Percentiles rank a stretch among this genome's conserved stretches.
Evolutionary conservation across 306 rosid genomes (phyloP).

Genomic region (Corylus avellana): DNA sequence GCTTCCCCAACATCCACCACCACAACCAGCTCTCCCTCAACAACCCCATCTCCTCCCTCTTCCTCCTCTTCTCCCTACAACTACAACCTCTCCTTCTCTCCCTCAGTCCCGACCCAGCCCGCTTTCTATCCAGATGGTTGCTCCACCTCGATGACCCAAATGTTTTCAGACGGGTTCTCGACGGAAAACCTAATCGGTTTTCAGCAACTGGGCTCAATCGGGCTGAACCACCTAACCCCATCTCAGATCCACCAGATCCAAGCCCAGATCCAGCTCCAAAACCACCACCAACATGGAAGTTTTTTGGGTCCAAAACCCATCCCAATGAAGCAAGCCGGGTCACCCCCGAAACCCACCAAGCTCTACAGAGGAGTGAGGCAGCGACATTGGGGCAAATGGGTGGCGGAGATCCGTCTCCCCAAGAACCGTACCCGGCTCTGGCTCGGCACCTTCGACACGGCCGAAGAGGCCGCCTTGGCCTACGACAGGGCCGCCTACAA

Average conservation of each 20-base stretch:
- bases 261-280: conserved; percentile 54
- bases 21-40: conserved; percentile 10
- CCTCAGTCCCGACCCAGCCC: conserved; percentile 37
- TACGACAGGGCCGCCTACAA: conserved; percentile 93
- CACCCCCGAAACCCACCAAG: conserved; percentile 67
- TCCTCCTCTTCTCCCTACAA: conserved; percentile 22
- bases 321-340: conserved; percentile 69
- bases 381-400: conserved; percentile 99
- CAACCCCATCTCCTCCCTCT: conserved; percentile 20
- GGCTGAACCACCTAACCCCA: conserved; percentile 63
- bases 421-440: conserved; percentile 92
- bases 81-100: conserved; percentile 20
- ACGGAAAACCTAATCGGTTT: conserved; percentile 40
- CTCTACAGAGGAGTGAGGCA: conserved; percentile 95
- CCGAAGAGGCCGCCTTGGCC: conserved; percentile 97
- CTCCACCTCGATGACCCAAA: conserved; percentile 44
- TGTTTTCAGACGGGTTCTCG: conserved; percentile 48
- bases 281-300: conserved; percentile 31
- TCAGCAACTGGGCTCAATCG: conserved; percentile 45
- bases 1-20: conserved; percentile 34
- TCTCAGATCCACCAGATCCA: conserved; percentile 82
- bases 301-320: conserved; percentile 61
- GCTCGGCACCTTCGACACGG: conserved; percentile 97
- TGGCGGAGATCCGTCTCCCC: conserved; percentile 94
- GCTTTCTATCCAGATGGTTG: conserved; percentile 30